phyloP scores from a whole-genome alignment of 176 grass and related monocot genomes.

The Eremochloa ophiuroides region DNA sequence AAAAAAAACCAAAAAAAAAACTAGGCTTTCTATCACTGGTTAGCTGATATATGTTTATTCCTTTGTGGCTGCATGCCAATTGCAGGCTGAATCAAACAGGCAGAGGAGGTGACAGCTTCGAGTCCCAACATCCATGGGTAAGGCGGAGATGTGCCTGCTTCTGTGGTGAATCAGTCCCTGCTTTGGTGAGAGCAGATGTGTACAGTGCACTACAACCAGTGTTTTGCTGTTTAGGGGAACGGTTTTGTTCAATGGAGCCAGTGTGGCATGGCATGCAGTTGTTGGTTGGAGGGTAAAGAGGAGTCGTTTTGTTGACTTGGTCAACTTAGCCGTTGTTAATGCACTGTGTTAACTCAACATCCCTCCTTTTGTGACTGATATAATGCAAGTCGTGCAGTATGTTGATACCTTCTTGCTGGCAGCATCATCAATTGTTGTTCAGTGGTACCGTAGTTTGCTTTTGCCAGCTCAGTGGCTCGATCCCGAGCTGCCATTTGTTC shows the following conservation, averaged over 20 bases:
- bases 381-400: no score
- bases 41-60: background rate
- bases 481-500: background rate
- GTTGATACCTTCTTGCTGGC: background rate
- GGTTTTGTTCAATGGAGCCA: background rate
- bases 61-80: background rate
- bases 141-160: slow-evolving; percentile 14
- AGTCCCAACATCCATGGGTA: background rate
- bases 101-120: slow-evolving; percentile 49
- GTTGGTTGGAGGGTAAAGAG: background rate
- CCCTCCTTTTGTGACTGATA: background rate
- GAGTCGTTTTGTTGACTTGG: background rate
- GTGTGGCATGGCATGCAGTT: background rate
- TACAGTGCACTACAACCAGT: slow-evolving; percentile 55
- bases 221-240: slow-evolving; percentile 17
- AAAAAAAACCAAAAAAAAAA: background rate
- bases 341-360: background rate
- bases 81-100: slow-evolving; percentile 64
- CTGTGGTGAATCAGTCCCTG: background rate
- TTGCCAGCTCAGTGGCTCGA: background rate
- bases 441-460: background rate
- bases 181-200: slow-evolving; percentile 22
- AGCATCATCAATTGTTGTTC: background rate
- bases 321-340: no score
- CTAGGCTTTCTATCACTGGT: background rate